Percentiles rank a stretch among this genome's conserved stretches.
phyloP scores from a whole-genome alignment of 345 rosid genomes.

The Cochlearia excelsa region DNA sequence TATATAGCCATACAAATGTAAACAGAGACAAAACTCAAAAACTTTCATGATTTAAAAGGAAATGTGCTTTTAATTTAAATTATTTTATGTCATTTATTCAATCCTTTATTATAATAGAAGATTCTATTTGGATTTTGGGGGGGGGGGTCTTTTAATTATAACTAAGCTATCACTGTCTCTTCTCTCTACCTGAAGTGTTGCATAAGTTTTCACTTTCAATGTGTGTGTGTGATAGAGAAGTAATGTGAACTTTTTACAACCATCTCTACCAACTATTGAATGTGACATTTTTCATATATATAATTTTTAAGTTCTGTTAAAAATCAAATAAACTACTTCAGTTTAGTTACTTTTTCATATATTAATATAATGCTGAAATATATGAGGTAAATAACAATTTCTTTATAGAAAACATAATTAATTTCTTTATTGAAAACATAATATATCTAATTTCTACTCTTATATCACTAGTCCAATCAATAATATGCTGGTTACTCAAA shows the following conservation, averaged over 20 bases:
- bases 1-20: slow-evolving; percentile 28
- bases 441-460: too few relatives aligned
- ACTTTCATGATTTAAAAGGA: slow-evolving; percentile 33
- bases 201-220: slow-evolving; percentile 37
- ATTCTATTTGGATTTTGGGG: slow-evolving; percentile 32
- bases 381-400: too few relatives aligned
- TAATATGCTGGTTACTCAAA: too few relatives aligned
- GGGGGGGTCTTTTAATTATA: slow-evolving; percentile 31
- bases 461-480: too few relatives aligned
- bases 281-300: slow-evolving; percentile 21
- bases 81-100: slow-evolving; percentile 1
- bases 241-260: slow-evolving; percentile 34
- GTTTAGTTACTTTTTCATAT: background rate
- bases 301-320: too few relatives aligned
- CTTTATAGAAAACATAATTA: too few relatives aligned
- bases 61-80: slow-evolving; percentile 24
- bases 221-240: slow-evolving; percentile 35
- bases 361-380: too few relatives aligned
- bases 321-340: slow-evolving; percentile 10
- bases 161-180: slow-evolving; percentile 38
- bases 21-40: slow-evolving; percentile 32
- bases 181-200: slow-evolving; percentile 41
- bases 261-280: slow-evolving; percentile 36
- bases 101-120: slow-evolving; percentile 23
- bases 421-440: too few relatives aligned